Percentiles rank a stretch among this genome's conserved stretches.
phyloP scores from a whole-genome alignment of 768 basidiomycete genomes.

The Rossbeevera mucosa region DNA sequence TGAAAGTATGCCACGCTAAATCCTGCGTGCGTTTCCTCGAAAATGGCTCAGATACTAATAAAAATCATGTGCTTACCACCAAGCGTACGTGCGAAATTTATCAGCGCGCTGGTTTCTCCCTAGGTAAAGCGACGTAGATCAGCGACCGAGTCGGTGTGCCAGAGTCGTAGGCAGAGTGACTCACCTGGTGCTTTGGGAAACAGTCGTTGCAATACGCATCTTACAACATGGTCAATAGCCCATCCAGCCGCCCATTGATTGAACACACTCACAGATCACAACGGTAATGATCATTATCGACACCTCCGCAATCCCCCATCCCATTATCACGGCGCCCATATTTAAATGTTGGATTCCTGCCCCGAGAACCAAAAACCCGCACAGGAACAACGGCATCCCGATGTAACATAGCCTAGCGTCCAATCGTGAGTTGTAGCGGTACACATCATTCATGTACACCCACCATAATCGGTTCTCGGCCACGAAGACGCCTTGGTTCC shows the following conservation, averaged over 20 bases:
- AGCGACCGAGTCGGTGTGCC: background rate
- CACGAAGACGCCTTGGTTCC: constrained; percentile 49
- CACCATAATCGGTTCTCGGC: constrained; percentile 46
- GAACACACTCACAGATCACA: constrained; percentile 31
- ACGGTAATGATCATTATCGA: constrained; percentile 39
- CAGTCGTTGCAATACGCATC: constrained; percentile 39
- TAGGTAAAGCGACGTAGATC: constrained; percentile 3
- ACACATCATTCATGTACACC: background rate
- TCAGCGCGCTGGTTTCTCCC: constrained; percentile 42
- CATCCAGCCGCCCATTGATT: background rate
- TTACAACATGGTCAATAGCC: constrained; percentile 5
- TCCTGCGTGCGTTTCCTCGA: constrained; percentile 9
- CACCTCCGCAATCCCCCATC: constrained; percentile 41
- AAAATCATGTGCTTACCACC: constrained; percentile 18
- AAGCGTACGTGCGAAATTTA: constrained; percentile 38
- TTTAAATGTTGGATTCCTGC: constrained; percentile 33
- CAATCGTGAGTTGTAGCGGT: background rate
- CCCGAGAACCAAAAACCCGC: constrained; percentile 41
- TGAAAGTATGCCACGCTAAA: constrained; percentile 40
- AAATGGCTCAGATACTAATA: background rate
- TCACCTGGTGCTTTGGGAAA: constrained; percentile 32
- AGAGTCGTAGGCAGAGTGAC: background rate
- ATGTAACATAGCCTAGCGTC: constrained; percentile 34
- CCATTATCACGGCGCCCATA: constrained; percentile 33
- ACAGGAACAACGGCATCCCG: constrained; percentile 38